These are phyloP conservation scores for Tetrastigma voinierianum DNA, from an alignment of 164 flowering plant genomes.

Conservation along the genomic window DNA sequence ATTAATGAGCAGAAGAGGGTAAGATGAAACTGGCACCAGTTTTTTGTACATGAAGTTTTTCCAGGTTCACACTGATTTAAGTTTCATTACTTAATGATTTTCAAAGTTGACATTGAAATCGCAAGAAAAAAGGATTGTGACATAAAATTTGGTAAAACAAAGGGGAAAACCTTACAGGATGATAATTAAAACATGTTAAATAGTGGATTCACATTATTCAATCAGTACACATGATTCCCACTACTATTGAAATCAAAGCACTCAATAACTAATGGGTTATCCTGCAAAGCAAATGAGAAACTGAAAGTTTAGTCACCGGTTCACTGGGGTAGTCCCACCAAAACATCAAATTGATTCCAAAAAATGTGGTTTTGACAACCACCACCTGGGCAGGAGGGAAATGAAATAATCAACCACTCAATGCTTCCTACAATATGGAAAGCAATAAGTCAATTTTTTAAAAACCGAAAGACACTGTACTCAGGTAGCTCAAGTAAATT, in stretches of 20 bases:
- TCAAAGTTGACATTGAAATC: not conserved
- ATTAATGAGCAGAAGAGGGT: constrained; percentile 38
- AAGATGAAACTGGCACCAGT: constrained; percentile 49
- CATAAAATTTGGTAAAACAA: not conserved
- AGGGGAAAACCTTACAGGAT: not conserved
- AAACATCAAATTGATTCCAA: too few relatives aligned
- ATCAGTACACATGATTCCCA: constrained; percentile 75
- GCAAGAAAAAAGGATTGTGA: not conserved
- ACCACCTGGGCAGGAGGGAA: too few relatives aligned
- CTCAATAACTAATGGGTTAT: constrained; percentile 76
- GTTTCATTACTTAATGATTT: too few relatives aligned
- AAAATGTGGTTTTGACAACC: too few relatives aligned
- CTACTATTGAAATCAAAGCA: constrained; percentile 84
- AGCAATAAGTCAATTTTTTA: too few relatives aligned
- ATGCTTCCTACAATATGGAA: too few relatives aligned
- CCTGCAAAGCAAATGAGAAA: constrained; percentile 43
- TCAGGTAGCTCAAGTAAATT: not conserved
- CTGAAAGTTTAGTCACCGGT: not conserved
- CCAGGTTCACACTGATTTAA: constrained; percentile 63
- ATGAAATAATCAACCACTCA: too few relatives aligned
- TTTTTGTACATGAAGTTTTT: constrained; percentile 49
- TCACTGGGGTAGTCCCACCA: too few relatives aligned
- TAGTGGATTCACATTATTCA: constrained; percentile 52
- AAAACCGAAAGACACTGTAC: too few relatives aligned
- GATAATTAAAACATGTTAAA: not conserved